These are phyloP conservation scores for Hymenoscyphus fraxineus DNA, from an alignment of 2,329 filamentous ascomycete species.

Conservation along the genomic window DNA sequence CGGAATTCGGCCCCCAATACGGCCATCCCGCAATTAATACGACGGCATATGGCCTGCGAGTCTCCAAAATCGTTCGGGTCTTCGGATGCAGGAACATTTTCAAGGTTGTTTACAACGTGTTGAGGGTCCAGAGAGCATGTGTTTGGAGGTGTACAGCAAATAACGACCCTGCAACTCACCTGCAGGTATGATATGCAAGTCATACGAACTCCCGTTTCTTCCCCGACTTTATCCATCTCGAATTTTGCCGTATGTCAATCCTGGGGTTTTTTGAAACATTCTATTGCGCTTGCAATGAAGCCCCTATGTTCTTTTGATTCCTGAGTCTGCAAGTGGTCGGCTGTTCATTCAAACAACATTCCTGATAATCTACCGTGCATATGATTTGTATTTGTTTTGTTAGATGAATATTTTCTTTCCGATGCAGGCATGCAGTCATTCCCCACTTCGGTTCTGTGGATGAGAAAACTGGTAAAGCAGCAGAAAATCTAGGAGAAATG, in stretches of 20 bases:
- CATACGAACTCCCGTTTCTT: slow-evolving; percentile 11
- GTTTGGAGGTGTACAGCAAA: slow-evolving; percentile 1
- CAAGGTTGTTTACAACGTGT: slow-evolving; percentile 10
- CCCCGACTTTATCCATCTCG: slow-evolving; percentile 17
- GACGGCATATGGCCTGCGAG: slow-evolving; percentile 2
- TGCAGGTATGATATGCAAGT: slow-evolving; percentile 23
- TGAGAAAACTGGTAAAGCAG: neutral
- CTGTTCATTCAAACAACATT: neutral
- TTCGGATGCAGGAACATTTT: slow-evolving; percentile 15
- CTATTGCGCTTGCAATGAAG: slow-evolving; percentile 5
- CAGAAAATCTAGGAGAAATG: neutral
- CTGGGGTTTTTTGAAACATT: slow-evolving; percentile 21
- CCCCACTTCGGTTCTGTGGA: neutral
- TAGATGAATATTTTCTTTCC: neutral
- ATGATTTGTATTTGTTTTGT: neutral
- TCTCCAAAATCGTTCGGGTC: slow-evolving; percentile 7
- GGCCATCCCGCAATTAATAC: neutral
- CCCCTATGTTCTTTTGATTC: neutral
- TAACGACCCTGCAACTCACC: slow-evolving; percentile 8
- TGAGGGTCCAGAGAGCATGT: slow-evolving; percentile 6
- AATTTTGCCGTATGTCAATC: slow-evolving; percentile 11
- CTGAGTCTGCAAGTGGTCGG: neutral
- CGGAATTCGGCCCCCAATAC: neutral
- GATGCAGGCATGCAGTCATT: neutral
- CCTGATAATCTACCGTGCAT: neutral